phyloP scores from a whole-genome alignment of 2,329 filamentous ascomycete genomes.

The Colletotrichum sp. region DNA sequence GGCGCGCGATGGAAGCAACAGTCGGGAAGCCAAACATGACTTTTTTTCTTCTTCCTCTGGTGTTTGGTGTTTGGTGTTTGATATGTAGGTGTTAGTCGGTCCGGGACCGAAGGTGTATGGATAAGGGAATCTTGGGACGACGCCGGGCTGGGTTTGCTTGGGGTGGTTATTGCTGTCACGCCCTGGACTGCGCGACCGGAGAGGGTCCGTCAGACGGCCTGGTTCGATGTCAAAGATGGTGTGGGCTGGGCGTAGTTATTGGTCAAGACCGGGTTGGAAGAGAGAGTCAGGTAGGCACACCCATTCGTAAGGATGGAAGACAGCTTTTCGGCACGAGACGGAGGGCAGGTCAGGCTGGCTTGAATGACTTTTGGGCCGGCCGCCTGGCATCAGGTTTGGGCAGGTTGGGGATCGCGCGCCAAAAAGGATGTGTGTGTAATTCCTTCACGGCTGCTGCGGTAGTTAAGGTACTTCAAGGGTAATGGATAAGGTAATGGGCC shows the following conservation, averaged over 20 bases:
- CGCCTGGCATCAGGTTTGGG: not conserved
- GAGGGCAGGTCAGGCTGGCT: not conserved
- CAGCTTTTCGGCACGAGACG: not conserved
- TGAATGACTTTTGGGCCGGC: not conserved
- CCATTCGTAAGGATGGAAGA: not conserved
- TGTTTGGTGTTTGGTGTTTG: not conserved
- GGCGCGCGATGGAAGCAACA: not conserved
- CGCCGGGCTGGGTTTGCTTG: not conserved
- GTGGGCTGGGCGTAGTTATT: not conserved
- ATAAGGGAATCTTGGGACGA: not conserved
- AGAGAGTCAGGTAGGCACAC: not conserved
- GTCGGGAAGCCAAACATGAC: not conserved
- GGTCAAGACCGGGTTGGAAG: not conserved
- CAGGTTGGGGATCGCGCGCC: not conserved
- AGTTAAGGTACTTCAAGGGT: not conserved
- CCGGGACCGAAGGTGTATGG: not conserved
- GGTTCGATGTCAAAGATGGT: not conserved
- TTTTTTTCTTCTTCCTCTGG: not conserved
- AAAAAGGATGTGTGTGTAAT: not conserved
- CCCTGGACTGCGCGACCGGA: not conserved
- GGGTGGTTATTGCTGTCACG: not conserved
- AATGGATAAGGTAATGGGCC: not conserved
- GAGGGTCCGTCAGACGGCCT: not conserved
- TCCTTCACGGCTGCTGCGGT: not conserved
- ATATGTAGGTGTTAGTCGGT: not conserved